These are phyloP conservation scores for Clarireedia homoeocarpa DNA, from an alignment of 2,329 filamentous ascomycete genomes.

Conservation along the genomic window DNA sequence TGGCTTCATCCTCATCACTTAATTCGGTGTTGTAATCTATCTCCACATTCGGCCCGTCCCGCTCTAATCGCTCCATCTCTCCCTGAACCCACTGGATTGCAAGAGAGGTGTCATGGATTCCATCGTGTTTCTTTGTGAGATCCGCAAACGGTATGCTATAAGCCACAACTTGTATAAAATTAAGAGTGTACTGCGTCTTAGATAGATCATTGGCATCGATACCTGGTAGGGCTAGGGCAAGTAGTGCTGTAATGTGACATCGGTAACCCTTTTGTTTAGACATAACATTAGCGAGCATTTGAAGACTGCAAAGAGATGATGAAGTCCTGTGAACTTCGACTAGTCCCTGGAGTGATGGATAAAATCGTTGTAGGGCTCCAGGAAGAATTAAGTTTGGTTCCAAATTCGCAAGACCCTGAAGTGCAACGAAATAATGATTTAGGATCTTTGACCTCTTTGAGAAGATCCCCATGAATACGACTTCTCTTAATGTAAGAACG, in stretches of 20 bases:
- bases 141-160: constrained; percentile 93
- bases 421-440: constrained; percentile 81
- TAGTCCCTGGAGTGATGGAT: constrained; percentile 90
- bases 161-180: constrained; percentile 90
- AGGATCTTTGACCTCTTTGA: constrained; percentile 90
- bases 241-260: constrained; percentile 86
- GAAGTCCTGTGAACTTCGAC: constrained; percentile 96
- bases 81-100: constrained; percentile 91
- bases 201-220: constrained; percentile 97
- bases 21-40: constrained; percentile 80
- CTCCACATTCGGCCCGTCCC: constrained; percentile 74
- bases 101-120: constrained; percentile 64
- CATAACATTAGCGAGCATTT: constrained; percentile 88
- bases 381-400: constrained; percentile 89
- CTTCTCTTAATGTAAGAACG: constrained; percentile 80
- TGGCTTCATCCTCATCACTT: constrained; percentile 76
- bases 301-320: constrained; percentile 83
- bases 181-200: constrained; percentile 89
- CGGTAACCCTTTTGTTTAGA: constrained; percentile 90
- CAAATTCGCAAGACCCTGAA: constrained; percentile 83
- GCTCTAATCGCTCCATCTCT: constrained; percentile 90
- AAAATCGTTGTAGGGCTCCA: constrained; percentile 89
- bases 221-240: constrained; percentile 88
- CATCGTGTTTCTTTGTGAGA: constrained; percentile 59
- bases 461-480: constrained; percentile 97